Percentiles rank a stretch among this genome's conserved stretches.
Evolutionary conservation across 2,329 filamentous ascomycete genomes (phyloP).

Genomic region (Onygenales sp.): DNA sequence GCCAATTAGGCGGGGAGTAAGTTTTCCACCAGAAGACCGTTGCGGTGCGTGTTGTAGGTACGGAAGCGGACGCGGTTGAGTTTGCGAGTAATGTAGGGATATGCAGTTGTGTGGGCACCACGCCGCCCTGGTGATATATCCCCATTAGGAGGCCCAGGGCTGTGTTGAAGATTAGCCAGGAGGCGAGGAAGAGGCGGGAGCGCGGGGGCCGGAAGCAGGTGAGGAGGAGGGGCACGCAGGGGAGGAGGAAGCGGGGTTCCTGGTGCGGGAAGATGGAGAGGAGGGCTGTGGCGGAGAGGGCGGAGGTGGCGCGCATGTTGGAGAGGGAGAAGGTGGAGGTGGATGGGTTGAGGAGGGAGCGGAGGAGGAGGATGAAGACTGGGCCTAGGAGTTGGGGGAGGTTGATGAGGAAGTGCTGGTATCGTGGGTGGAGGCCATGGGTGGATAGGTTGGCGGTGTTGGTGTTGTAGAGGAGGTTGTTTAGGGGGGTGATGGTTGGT

Average conservation of each 20-base stretch:
- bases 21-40: slow-evolving; percentile 47
- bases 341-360: slow-evolving; percentile 33
- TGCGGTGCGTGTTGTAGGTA: slow-evolving; percentile 12
- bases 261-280: slow-evolving; percentile 42
- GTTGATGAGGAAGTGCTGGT: slow-evolving; percentile 65
- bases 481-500: slow-evolving; percentile 66
- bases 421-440: slow-evolving; percentile 70
- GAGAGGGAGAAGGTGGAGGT: slow-evolving; percentile 24
- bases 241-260: slow-evolving; percentile 44
- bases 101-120: slow-evolving; percentile 40
- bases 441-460: slow-evolving; percentile 59
- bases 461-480: slow-evolving; percentile 70
- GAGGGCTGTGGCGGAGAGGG: slow-evolving; percentile 33
- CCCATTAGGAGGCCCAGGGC: slow-evolving; percentile 42
- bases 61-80: slow-evolving; percentile 14
- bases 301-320: slow-evolving; percentile 34
- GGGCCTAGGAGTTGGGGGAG: slow-evolving; percentile 64
- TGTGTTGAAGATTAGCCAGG: slow-evolving; percentile 42
- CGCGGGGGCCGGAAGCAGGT: slow-evolving; percentile 37
- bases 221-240: slow-evolving; percentile 42
- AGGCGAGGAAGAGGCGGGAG: slow-evolving; percentile 30
- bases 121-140: slow-evolving; percentile 45
- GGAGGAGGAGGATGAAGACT: slow-evolving; percentile 45
- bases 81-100: slow-evolving; percentile 30
- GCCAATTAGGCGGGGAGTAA: slow-evolving; percentile 43